These are phyloP conservation scores for Poronia punctata DNA, from an alignment of 495 filamentous ascomycete genomes.

Conservation along the genomic window DNA sequence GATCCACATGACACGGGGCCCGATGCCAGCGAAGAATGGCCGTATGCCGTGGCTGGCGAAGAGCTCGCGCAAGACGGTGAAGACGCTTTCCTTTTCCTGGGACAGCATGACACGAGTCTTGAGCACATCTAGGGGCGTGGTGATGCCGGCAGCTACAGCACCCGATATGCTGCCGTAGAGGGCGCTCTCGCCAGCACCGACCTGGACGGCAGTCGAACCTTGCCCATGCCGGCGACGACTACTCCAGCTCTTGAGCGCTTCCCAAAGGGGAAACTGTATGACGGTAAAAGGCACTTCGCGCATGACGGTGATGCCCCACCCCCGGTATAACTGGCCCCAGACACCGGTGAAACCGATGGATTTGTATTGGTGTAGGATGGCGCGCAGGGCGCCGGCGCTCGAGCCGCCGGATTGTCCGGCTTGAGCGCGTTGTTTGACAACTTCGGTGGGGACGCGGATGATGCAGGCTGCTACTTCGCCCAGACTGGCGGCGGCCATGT, in stretches of 20 bases:
- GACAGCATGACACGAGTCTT: constrained; percentile 96
- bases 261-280: constrained; percentile 96
- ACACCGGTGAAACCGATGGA: constrained; percentile 49
- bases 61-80: constrained; percentile 56
- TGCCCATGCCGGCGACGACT: constrained; percentile 27
- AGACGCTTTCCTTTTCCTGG: constrained; percentile 48
- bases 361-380: constrained; percentile 54
- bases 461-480: constrained; percentile 92
- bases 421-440: constrained; percentile 94
- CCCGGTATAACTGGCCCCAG: constrained; percentile 79
- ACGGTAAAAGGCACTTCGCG: constrained; percentile 96
- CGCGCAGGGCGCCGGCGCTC: constrained; percentile 54
- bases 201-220: constrained; percentile 44
- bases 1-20: constrained; percentile 89
- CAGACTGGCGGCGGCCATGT: constrained; percentile 81
- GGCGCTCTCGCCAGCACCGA: constrained; percentile 72
- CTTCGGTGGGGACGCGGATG: constrained; percentile 89
- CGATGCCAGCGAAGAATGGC: constrained; percentile 83
- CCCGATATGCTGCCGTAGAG: constrained; percentile 80
- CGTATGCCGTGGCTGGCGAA: constrained; percentile 61
- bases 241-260: constrained; percentile 66
- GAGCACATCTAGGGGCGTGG: constrained; percentile 90
- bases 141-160: constrained; percentile 78
- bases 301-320: constrained; percentile 84
- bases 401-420: constrained; percentile 60